phyloP scores from a whole-genome alignment of 2,329 filamentous ascomycete genomes.

The Lachnellula cervina region DNA sequence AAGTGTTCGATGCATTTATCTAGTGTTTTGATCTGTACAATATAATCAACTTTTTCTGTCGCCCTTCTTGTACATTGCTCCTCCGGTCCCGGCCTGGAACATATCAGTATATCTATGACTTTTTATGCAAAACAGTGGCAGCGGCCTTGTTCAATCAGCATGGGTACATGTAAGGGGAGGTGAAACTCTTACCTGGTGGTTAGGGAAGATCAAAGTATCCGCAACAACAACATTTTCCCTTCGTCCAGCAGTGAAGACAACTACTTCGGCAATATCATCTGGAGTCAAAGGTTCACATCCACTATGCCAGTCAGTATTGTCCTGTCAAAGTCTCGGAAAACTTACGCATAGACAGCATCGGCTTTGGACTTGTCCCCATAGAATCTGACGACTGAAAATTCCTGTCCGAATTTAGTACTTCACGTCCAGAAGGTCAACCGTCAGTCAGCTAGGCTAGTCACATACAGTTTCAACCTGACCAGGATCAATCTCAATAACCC shows the following conservation, averaged over 20 bases:
- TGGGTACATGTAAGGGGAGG: conserved; percentile 16
- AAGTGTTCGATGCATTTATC: too few relatives aligned
- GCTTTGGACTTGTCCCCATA: conserved; percentile 86
- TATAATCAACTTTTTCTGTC: not conserved
- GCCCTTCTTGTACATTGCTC: conserved; percentile 26
- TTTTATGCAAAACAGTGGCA: conserved; percentile 43
- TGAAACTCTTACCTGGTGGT: conserved; percentile 66
- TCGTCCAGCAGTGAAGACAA: conserved; percentile 79
- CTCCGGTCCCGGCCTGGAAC: conserved; percentile 30
- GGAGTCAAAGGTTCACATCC: conserved; percentile 79
- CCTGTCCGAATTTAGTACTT: conserved; percentile 38
- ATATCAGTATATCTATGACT: conserved; percentile 25
- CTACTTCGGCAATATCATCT: conserved; percentile 84
- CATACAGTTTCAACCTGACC: conserved; percentile 84
- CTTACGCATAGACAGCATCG: conserved; percentile 80
- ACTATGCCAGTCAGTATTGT: conserved; percentile 35
- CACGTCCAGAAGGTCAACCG: conserved; percentile 3
- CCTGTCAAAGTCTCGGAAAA: conserved; percentile 13
- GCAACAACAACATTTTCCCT: conserved; percentile 88
- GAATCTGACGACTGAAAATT: conserved; percentile 86
- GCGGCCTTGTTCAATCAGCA: conserved; percentile 32
- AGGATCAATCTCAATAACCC: conserved; percentile 84
- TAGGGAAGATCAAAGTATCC: conserved; percentile 82
- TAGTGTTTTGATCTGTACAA: not conserved
- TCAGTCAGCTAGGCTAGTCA: conserved; percentile 1